Percentiles rank a stretch among this genome's conserved stretches.
Evolutionary conservation across 345 rosid species (phyloP).

Genomic region (Citrus medica): DNA sequence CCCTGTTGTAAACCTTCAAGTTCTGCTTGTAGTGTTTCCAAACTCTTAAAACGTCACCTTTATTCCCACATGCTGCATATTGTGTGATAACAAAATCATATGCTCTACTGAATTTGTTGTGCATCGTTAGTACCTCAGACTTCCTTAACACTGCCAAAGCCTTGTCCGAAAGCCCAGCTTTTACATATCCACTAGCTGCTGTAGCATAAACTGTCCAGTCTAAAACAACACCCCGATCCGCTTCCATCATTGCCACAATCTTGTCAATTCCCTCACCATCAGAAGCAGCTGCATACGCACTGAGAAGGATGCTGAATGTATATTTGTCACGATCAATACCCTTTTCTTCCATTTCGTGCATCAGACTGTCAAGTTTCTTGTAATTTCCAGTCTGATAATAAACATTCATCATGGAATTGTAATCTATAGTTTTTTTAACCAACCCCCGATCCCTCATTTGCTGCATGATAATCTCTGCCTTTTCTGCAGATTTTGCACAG

Average conservation of each 20-base stretch:
- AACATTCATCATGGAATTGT: constrained; percentile 27
- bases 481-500: constrained; percentile 26
- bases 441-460: constrained; percentile 33
- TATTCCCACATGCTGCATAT: constrained; percentile 31
- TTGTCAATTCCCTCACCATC: constrained; percentile 25
- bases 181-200: constrained; percentile 24
- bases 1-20: constrained; percentile 16
- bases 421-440: neutral
- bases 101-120: neutral
- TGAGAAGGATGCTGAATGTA: constrained; percentile 15
- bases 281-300: constrained; percentile 28
- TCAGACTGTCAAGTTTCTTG: constrained; percentile 23
- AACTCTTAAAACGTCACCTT: constrained; percentile 38
- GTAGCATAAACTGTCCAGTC: constrained; percentile 17
- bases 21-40: constrained; percentile 30
- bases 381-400: constrained; percentile 23
- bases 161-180: constrained; percentile 24
- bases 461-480: constrained; percentile 36
- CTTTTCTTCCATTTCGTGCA: constrained; percentile 31
- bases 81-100: constrained; percentile 26
- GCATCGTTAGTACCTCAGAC: constrained; percentile 20
- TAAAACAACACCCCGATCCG: constrained; percentile 12
- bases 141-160: constrained; percentile 30
- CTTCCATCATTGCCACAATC: constrained; percentile 25
- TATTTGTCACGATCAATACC: constrained; percentile 17